Percentiles rank a stretch among this genome's conserved stretches.
Evolutionary conservation across 768 basidiomycete genomes (phyloP).

Genomic region (Botryobasidium botryosum): DNA sequence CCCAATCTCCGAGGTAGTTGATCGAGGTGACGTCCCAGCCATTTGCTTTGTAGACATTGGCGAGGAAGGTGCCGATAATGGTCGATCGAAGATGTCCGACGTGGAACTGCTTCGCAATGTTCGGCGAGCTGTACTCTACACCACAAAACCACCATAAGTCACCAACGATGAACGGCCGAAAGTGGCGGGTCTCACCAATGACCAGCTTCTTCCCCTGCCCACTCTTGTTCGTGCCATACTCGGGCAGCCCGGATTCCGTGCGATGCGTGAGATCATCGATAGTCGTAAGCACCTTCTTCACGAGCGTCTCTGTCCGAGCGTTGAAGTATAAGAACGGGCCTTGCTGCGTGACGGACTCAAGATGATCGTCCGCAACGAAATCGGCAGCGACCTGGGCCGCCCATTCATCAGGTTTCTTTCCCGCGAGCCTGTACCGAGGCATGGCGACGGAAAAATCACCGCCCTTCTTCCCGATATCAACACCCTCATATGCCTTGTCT

Average conservation of each 20-base stretch:
- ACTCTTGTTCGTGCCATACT: constrained; percentile 66
- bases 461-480: constrained; percentile 88
- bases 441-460: constrained; percentile 83
- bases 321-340: constrained; percentile 76
- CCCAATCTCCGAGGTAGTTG: constrained; percentile 98
- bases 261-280: constrained; percentile 55
- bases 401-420: constrained; percentile 54
- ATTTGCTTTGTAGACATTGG: constrained; percentile 77
- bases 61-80: constrained; percentile 94
- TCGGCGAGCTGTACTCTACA: constrained; percentile 90
- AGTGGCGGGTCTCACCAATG: constrained; percentile 25
- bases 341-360: constrained; percentile 50
- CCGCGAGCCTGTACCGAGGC: constrained; percentile 76
- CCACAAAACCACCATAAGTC: too few relatives aligned
- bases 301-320: constrained; percentile 45
- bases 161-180: background rate
- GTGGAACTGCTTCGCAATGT: constrained; percentile 97
- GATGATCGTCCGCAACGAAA: constrained; percentile 74
- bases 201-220: constrained; percentile 72
- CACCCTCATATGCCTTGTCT: constrained; percentile 66
- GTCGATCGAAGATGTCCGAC: constrained; percentile 93
- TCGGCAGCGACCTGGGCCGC: constrained; percentile 46
- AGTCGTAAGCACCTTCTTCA: constrained; percentile 50
- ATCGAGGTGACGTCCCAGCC: constrained; percentile 85
- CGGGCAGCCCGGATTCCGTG: constrained; percentile 37